Evolutionary conservation across 2,329 filamentous ascomycete species (phyloP), one percentile per base, ranked within the genome.

Genomic region (Penicillium palitans): DNA sequence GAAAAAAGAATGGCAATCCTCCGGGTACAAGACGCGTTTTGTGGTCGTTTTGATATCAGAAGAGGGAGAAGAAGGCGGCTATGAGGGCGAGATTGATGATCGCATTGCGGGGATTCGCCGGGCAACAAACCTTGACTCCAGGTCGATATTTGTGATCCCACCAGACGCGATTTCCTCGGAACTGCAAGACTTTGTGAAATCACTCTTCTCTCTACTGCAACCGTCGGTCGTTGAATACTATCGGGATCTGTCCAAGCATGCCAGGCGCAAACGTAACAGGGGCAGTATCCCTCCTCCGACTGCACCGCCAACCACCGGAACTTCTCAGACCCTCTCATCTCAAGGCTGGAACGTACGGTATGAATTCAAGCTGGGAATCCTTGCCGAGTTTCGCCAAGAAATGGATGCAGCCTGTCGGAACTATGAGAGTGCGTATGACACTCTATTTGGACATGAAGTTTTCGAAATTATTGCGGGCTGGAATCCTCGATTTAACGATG

Each of bases 311-410:
- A 93, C 90, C 0, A 87, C 84, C 21, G 91, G 90, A 29, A 96
- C 91, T 1, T 96, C 92, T 1, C 90, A 95, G 68, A 91, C 90
- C 0, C 77, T 97, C n/a, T 90, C 92, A 1, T 80, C 88, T 10
- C 87, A 91, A 42, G 93, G 91, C 4, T 99, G 93, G 95, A 92
- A 91, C 69, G 88, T 96, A 53, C 88, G 93, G 17, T 97, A 97
- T 74, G 93, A 99, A 70, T 92, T 96, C 78, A 99, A 99, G 73
- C 83, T 93, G 19, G 93, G 89, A 7, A 81, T 96, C 0, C 90
- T 98, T 70, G 91, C 93, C 29, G 93, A 98, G 70, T 97, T 96
- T 65, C 86, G 95, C 9, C 90, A 96, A 70, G 95, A 98, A 72
- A 90, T 93, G 83, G 93, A 97, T 70, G 87, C 86, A 24, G 92